Percentiles rank a stretch among this genome's conserved stretches.
These are phyloP conservation scores for Panicum hallii DNA, from an alignment of 202 grass and related monocot species.

Conservation along the genomic window DNA sequence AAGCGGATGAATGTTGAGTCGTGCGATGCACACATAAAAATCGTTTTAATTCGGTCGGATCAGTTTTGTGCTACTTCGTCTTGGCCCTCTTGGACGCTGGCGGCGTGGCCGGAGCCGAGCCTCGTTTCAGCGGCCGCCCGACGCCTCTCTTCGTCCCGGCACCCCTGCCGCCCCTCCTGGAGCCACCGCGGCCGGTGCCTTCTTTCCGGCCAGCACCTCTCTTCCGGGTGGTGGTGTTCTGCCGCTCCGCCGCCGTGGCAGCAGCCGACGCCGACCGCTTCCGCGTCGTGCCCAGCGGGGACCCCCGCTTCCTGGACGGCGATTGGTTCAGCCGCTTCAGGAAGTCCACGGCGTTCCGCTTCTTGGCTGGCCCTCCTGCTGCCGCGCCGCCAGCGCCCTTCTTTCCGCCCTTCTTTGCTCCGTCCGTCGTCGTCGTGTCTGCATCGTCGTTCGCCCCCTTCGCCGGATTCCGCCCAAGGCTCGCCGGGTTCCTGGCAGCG, in stretches of 20 bases:
- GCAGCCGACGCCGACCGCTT: conserved; percentile 31
- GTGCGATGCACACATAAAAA: too few species aligned
- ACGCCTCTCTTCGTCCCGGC: conserved; percentile 63
- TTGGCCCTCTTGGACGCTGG: conserved; percentile 75
- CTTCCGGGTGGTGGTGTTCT: neutral
- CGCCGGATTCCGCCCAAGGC: neutral
- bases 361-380: conserved; percentile 52
- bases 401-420: conserved; percentile 39
- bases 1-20: too few species aligned
- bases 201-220: conserved; percentile 47
- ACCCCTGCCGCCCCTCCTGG: conserved; percentile 39
- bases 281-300: conserved; percentile 41
- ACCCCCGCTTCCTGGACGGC: conserved; percentile 51
- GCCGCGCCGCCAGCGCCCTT: conserved; percentile 28
- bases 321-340: conserved; percentile 77
- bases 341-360: conserved; percentile 72
- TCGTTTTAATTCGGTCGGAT: too few species aligned
- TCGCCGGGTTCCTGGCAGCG: conserved; percentile 27
- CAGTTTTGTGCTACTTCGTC: conserved; percentile 12
- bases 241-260: conserved; percentile 15
- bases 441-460: neutral
- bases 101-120: conserved; percentile 38
- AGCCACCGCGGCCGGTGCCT: conserved; percentile 43
- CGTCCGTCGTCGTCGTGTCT: neutral
- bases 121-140: conserved; percentile 75